phyloP scores from a whole-genome alignment of 495 filamentous ascomycete species.

The Penicillium lagena region DNA sequence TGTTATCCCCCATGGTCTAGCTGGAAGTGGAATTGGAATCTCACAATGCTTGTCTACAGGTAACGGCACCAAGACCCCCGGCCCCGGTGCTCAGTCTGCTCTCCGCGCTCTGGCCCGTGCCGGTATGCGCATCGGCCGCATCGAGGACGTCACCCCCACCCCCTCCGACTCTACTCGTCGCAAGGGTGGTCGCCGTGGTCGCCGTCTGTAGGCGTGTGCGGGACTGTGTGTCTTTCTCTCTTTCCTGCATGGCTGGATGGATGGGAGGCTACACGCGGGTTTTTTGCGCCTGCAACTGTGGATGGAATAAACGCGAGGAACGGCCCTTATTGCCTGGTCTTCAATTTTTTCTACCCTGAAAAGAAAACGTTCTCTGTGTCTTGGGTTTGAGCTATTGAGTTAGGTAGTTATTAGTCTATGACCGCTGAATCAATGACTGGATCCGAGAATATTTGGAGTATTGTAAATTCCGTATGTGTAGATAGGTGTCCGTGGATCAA shows the following conservation, averaged over 20 bases:
- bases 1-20: conserved; percentile 5
- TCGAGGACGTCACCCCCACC: conserved; percentile 98
- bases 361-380: conserved; percentile 10
- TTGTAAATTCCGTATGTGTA: neutral
- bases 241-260: conserved; percentile 28
- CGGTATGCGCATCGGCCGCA: conserved; percentile 98
- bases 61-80: conserved; percentile 99
- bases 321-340: conserved; percentile 52
- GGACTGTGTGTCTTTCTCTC: conserved; percentile 15
- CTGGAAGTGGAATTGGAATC: no score
- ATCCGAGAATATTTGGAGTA: conserved; percentile 1
- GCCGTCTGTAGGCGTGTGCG: conserved; percentile 75
- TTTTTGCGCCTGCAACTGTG: conserved; percentile 33
- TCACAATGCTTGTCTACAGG: conserved; percentile 35
- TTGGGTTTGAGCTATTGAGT: conserved; percentile 15
- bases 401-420: conserved; percentile 9
- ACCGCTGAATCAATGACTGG: conserved; percentile 16
- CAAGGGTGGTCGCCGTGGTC: conserved; percentile 99
- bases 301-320: conserved; percentile 56
- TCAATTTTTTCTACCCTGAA: conserved; percentile 41
- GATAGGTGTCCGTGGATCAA: neutral
- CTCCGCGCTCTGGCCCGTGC: conserved; percentile 97
- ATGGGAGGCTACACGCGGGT: conserved; percentile 28
- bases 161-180: conserved; percentile 97
- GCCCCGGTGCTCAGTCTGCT: conserved; percentile 96